These are phyloP conservation scores for Yamadazyma spencermartinsiae DNA, from an alignment of 1,139 yeast species.

Conservation along the genomic window DNA sequence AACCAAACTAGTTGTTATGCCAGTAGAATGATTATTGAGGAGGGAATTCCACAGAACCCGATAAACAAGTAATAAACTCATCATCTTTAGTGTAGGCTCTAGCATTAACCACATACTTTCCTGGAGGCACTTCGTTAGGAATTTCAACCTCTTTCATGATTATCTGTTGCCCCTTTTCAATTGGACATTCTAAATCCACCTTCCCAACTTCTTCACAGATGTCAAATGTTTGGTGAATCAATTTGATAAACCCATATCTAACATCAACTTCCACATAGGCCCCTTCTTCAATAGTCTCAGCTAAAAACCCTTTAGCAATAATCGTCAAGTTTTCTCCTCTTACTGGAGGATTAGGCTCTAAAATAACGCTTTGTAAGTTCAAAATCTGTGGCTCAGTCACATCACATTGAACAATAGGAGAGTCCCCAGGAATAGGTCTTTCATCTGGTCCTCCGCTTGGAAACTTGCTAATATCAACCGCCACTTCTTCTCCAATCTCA, in stretches of 20 bases:
- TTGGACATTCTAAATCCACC: constrained; percentile 82
- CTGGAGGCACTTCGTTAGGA: constrained; percentile 96
- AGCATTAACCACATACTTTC: constrained; percentile 81
- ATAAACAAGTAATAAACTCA: constrained; percentile 77
- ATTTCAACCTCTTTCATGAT: constrained; percentile 73
- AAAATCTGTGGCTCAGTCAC: constrained; percentile 60
- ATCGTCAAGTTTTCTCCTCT: constrained; percentile 81
- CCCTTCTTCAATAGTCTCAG: constrained; percentile 64
- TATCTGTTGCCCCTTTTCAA: constrained; percentile 64
- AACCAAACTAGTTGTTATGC: background rate
- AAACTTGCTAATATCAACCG: constrained; percentile 1
- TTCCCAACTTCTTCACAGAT: constrained; percentile 84
- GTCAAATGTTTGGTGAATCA: constrained; percentile 84
- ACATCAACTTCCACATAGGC: constrained; percentile 95
- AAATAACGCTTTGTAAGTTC: constrained; percentile 55
- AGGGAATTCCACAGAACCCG: constrained; percentile 72
- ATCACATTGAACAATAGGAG: constrained; percentile 83
- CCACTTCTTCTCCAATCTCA: too few relatives aligned
- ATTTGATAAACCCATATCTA: constrained; percentile 84
- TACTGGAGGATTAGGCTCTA: constrained; percentile 85
- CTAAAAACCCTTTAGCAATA: constrained; percentile 65
- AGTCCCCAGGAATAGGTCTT: constrained; percentile 85
- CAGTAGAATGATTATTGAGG: constrained; percentile 5
- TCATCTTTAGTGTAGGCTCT: constrained; percentile 87
- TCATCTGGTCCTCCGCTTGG: constrained; percentile 29